Evolutionary conservation across 352 stramenopile genomes (phyloP).

Genomic region (Globisporangium rhizosaccharum): DNA sequence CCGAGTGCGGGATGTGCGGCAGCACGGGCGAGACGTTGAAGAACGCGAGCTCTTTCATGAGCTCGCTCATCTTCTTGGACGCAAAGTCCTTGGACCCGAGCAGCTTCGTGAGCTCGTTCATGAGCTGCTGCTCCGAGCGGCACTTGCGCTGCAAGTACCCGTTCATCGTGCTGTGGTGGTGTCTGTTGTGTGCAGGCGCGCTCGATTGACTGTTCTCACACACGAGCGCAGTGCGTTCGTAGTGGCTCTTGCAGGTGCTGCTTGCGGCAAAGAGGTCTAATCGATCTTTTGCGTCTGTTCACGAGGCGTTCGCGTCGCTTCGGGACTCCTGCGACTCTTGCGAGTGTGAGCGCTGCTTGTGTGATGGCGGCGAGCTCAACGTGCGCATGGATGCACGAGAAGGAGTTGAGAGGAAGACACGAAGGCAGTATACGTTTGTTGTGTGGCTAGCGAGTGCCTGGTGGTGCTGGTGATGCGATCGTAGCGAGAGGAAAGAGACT

Average conservation of each 20-base stretch:
- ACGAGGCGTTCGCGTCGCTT: constrained; percentile 21
- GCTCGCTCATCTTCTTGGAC: constrained; percentile 63
- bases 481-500: too few relatives aligned
- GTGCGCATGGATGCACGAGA: background rate
- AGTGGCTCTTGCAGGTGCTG: too few relatives aligned
- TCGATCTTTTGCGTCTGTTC: constrained; percentile 11
- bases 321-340: background rate
- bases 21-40: constrained; percentile 65
- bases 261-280: too few relatives aligned
- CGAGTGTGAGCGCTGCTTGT: background rate
- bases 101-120: constrained; percentile 74
- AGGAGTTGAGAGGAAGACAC: too few relatives aligned
- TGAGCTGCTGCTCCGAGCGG: constrained; percentile 77
- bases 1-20: constrained; percentile 45
- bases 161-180: constrained; percentile 35
- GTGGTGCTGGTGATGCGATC: too few relatives aligned
- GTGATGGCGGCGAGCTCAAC: background rate
- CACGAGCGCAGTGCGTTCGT: too few relatives aligned
- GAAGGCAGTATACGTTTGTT: too few relatives aligned
- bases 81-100: constrained; percentile 50
- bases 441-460: too few relatives aligned
- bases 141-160: constrained; percentile 62
- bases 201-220: too few relatives aligned
- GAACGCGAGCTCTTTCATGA: constrained; percentile 64
- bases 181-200: too few relatives aligned